These are phyloP conservation scores for Auricularia auricula-judae DNA, from an alignment of 768 basidiomycete genomes.

Conservation along the genomic window DNA sequence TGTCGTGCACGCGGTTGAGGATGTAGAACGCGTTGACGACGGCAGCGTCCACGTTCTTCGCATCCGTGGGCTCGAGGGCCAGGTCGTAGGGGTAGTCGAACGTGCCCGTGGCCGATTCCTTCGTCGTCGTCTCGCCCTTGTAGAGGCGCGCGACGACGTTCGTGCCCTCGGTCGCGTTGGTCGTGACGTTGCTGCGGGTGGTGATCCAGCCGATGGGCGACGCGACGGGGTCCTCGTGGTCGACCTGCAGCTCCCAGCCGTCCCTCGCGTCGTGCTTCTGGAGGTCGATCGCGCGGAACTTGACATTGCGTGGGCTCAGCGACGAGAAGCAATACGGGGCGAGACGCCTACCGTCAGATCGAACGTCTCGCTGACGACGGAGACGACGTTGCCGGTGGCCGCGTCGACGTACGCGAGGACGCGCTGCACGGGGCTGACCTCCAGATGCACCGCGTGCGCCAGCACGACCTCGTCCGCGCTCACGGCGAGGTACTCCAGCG, in stretches of 20 bases:
- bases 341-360: slow-evolving; percentile 25
- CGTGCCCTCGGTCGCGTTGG: slow-evolving; percentile 27
- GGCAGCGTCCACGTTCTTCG: slow-evolving; percentile 6
- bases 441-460: slow-evolving; percentile 30
- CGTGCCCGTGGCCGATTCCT: slow-evolving; percentile 20
- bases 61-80: slow-evolving; percentile 18
- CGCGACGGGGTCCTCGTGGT: slow-evolving; percentile 21
- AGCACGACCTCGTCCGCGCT: slow-evolving; percentile 28
- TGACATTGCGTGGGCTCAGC: too few species aligned
- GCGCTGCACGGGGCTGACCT: slow-evolving; percentile 28
- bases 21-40: slow-evolving; percentile 2
- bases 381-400: slow-evolving; percentile 37
- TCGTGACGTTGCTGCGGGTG: slow-evolving; percentile 21
- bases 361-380: slow-evolving; percentile 41
- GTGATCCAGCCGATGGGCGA: slow-evolving; percentile 30
- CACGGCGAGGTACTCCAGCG: slow-evolving; percentile 30
- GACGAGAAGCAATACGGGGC: too few species aligned
- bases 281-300: not conserved
- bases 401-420: slow-evolving; percentile 52
- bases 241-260: not conserved
- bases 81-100: slow-evolving; percentile 16
- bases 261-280: not conserved
- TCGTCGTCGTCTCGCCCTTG: slow-evolving; percentile 16
- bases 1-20: slow-evolving; percentile 3
- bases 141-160: slow-evolving; percentile 19